A percentile compares a stretch with the other conserved stretches of the same genome.
Conservation (phyloP, 2,329 filamentous ascomycete species). For the Penicillium sp. region DNA sequence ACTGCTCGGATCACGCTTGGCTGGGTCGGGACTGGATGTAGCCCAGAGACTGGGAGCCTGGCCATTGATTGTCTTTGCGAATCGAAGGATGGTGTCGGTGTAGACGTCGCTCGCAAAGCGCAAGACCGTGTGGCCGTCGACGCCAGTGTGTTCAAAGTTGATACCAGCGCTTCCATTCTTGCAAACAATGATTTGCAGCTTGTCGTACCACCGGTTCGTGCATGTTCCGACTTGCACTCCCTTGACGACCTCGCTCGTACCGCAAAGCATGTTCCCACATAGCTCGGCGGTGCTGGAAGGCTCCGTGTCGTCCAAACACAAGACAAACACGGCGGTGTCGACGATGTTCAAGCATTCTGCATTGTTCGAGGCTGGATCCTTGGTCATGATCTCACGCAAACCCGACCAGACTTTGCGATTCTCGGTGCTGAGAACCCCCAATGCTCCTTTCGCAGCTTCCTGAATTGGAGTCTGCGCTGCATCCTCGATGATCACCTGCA, state of each 20-base stretch:
- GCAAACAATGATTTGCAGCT: constrained; percentile 97
- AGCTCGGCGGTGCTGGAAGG: constrained; percentile 72
- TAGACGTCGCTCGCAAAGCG: constrained; percentile 95
- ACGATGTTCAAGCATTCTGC: constrained; percentile 93
- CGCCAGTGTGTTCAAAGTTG: constrained; percentile 98
- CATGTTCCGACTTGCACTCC: constrained; percentile 96
- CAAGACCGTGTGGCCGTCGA: constrained; percentile 94
- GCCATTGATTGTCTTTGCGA: constrained; percentile 91
- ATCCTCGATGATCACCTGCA: constrained; percentile 88
- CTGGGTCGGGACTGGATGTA: constrained; percentile 81
- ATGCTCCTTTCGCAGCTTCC: constrained; percentile 87
- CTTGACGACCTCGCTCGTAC: constrained; percentile 82
- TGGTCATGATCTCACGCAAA: constrained; percentile 77
- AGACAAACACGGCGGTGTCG: constrained; percentile 84
- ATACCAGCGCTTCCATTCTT: constrained; percentile 97
- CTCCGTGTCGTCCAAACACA: constrained; percentile 90
- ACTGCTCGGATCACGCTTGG: constrained; percentile 82
- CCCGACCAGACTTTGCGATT: constrained; percentile 96
- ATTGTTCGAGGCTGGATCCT: constrained; percentile 85
- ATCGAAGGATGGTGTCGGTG: constrained; percentile 93
- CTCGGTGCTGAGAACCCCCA: constrained; percentile 91
- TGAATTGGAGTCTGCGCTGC: constrained; percentile 84
- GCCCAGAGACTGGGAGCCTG: constrained; percentile 88
- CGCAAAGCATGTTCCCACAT: constrained; percentile 98
- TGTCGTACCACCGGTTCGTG: constrained; percentile 98